Evolutionary conservation across 2,329 filamentous ascomycete species (phyloP).

Genomic region (Penicillium sp.): DNA sequence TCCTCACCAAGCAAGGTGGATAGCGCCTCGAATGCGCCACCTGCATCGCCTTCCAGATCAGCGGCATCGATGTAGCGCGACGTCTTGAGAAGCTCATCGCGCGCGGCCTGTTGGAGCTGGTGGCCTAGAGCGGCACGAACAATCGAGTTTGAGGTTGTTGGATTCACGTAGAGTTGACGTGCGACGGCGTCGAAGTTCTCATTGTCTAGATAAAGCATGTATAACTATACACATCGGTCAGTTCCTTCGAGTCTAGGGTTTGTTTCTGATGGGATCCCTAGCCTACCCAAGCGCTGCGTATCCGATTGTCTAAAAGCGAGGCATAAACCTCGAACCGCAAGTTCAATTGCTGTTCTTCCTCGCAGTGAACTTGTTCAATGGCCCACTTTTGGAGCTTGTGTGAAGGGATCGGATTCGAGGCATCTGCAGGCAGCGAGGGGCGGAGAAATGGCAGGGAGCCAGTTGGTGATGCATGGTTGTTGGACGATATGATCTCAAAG

Average conservation of each 20-base stretch:
- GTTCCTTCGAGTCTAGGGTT: not conserved
- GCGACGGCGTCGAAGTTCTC: conserved; percentile 66
- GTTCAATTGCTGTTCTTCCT: conserved; percentile 52
- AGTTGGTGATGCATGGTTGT: conserved; percentile 88
- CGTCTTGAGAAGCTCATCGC: conserved; percentile 68
- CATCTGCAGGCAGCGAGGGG: conserved; percentile 48
- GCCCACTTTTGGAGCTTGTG: conserved; percentile 69
- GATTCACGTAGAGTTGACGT: conserved; percentile 65
- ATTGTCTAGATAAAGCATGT: conserved; percentile 74
- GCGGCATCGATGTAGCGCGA: conserved; percentile 53
- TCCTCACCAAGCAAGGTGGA: conserved; percentile 57
- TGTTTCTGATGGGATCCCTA: not conserved
- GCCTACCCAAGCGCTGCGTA: conserved; percentile 81
- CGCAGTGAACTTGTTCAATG: conserved; percentile 49
- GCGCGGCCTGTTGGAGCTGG: conserved; percentile 71
- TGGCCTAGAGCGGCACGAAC: conserved; percentile 63
- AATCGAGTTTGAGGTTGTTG: conserved; percentile 58
- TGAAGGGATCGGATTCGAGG: conserved; percentile 54
- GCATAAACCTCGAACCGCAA: conserved; percentile 70
- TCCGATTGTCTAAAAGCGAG: conserved; percentile 69
- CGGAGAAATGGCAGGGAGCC: conserved; percentile 87
- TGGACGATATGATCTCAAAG: conserved; percentile 68
- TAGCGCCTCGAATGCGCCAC: conserved; percentile 62
- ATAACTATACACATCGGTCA: conserved; percentile 54
- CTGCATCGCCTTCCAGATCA: conserved; percentile 59